Percentiles rank a stretch among this genome's conserved stretches.
These are phyloP conservation scores for Clarireedia monteithiana DNA, from an alignment of 2,329 filamentous ascomycete genomes.

Conservation along the genomic window DNA sequence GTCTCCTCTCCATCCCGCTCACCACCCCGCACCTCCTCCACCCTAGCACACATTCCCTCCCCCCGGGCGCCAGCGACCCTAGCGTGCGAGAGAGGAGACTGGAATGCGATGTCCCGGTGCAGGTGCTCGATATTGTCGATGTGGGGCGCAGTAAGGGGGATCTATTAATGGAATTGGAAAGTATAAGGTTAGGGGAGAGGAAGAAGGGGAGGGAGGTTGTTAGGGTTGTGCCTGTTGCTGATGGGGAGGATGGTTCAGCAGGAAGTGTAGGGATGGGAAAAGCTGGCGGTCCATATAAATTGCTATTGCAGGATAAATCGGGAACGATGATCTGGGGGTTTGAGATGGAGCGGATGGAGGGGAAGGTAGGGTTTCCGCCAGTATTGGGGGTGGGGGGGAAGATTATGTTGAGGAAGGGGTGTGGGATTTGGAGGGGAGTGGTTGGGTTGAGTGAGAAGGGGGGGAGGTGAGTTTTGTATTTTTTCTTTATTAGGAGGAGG, in stretches of 20 bases:
- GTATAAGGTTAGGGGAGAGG: slow-evolving; percentile 63
- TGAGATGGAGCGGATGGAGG: slow-evolving; percentile 61
- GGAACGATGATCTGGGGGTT: slow-evolving; percentile 64
- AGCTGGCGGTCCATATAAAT: slow-evolving; percentile 57
- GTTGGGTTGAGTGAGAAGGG: slow-evolving; percentile 62
- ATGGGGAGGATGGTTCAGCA: slow-evolving; percentile 16
- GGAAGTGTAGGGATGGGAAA: slow-evolving; percentile 16
- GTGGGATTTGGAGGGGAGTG: slow-evolving; percentile 64
- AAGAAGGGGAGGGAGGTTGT: slow-evolving; percentile 76
- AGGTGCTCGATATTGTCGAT: slow-evolving; percentile 83
- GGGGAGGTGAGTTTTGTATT: slow-evolving; percentile 48
- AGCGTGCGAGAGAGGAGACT: slow-evolving; percentile 48
- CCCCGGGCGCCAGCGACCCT: slow-evolving; percentile 39
- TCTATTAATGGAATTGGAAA: slow-evolving; percentile 76
- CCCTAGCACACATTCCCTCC: slow-evolving; percentile 42
- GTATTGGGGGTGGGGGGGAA: slow-evolving; percentile 74
- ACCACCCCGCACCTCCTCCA: slow-evolving; percentile 49
- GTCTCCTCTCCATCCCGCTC: slow-evolving; percentile 72
- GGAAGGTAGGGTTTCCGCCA: slow-evolving; percentile 49
- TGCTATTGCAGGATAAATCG: slow-evolving; percentile 73
- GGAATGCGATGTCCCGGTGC: slow-evolving; percentile 58
- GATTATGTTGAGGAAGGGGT: slow-evolving; percentile 60
- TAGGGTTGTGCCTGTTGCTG: slow-evolving; percentile 48
- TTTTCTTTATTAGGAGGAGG: too few species aligned
- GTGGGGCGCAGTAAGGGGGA: slow-evolving; percentile 74